Conservation (phyloP, 352 stramenopile genomes). For the Globisporangium iwayamae region DNA sequence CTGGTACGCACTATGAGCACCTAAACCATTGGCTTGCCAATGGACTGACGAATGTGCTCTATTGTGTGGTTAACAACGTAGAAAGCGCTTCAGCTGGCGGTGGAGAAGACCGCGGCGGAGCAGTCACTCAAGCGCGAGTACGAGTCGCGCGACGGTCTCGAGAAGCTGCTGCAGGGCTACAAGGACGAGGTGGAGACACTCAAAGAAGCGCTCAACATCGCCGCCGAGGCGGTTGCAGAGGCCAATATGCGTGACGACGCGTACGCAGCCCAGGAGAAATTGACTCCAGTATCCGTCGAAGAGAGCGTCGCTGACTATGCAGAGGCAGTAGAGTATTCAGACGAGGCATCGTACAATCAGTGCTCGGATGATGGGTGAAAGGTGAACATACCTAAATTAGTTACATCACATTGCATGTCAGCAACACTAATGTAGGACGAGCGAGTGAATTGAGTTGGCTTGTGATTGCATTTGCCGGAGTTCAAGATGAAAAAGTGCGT, state of each 20-base stretch:
- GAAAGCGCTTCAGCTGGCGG: conserved; percentile 36
- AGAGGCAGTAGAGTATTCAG: neutral
- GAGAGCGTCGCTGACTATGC: neutral
- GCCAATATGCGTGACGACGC: conserved; percentile 11
- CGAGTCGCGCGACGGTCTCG: conserved; percentile 40
- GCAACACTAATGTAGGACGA: too few relatives aligned
- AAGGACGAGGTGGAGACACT: conserved; percentile 74
- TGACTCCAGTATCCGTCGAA: neutral
- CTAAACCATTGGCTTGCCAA: neutral
- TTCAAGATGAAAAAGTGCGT: neutral
- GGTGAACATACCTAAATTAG: too few relatives aligned
- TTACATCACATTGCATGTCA: too few relatives aligned
- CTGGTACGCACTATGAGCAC: conserved; percentile 20
- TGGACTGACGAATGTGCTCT: neutral
- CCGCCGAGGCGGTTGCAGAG: conserved; percentile 50
- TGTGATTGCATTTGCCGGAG: neutral
- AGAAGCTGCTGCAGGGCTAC: conserved; percentile 57
- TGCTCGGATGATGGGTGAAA: too few relatives aligned
- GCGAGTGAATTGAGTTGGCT: too few relatives aligned
- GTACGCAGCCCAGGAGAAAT: neutral
- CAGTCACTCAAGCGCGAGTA: conserved; percentile 63
- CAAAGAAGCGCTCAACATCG: conserved; percentile 72
- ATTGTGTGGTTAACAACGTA: conserved; percentile 4
- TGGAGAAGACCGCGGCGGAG: conserved; percentile 45
- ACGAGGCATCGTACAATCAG: neutral